These are phyloP conservation scores for Phytophthora pluvialis DNA, from an alignment of 352 stramenopile species.

Conservation along the genomic window DNA sequence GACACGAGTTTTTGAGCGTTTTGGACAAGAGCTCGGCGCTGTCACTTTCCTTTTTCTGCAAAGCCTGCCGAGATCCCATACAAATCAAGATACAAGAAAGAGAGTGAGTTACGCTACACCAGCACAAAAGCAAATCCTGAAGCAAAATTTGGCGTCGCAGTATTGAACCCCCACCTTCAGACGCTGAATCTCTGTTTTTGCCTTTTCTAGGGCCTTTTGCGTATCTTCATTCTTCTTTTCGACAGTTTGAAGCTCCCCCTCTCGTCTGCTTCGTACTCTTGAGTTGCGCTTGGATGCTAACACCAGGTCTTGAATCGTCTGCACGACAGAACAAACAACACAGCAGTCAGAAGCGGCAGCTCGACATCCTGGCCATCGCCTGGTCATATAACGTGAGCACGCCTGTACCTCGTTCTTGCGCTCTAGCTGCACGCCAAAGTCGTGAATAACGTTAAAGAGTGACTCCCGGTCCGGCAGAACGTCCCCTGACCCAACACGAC, in stretches of 20 bases:
- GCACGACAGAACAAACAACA: slow-evolving; percentile 13
- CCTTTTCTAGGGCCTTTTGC: slow-evolving; percentile 49
- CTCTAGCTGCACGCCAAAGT: slow-evolving; percentile 64
- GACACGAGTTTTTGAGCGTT: slow-evolving; percentile 62
- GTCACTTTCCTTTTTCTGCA: slow-evolving; percentile 57
- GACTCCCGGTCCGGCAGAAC: slow-evolving; percentile 52
- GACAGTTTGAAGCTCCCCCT: slow-evolving; percentile 48
- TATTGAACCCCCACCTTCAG: slow-evolving; percentile 50
- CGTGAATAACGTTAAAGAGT: slow-evolving; percentile 66
- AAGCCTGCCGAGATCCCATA: slow-evolving; percentile 33
- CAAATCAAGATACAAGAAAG: slow-evolving; percentile 11
- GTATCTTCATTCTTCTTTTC: slow-evolving; percentile 63
- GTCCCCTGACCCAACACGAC: slow-evolving; percentile 21
- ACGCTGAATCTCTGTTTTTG: slow-evolving; percentile 59
- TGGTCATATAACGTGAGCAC: not conserved
- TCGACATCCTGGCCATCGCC: not conserved
- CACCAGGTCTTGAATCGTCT: slow-evolving; percentile 84
- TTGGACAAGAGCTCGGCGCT: slow-evolving; percentile 57
- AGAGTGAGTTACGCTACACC: slow-evolving; percentile 6
- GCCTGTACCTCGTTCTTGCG: slow-evolving; percentile 73
- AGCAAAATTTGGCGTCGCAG: slow-evolving; percentile 14
- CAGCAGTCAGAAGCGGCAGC: slow-evolving; percentile 2
- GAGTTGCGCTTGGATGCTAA: slow-evolving; percentile 70
- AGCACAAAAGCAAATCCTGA: slow-evolving; percentile 9
- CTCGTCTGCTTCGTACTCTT: slow-evolving; percentile 52